These are phyloP conservation scores for Teratosphaeria nubilosa DNA, from an alignment of 2,329 filamentous ascomycete genomes.

Conservation along the genomic window DNA sequence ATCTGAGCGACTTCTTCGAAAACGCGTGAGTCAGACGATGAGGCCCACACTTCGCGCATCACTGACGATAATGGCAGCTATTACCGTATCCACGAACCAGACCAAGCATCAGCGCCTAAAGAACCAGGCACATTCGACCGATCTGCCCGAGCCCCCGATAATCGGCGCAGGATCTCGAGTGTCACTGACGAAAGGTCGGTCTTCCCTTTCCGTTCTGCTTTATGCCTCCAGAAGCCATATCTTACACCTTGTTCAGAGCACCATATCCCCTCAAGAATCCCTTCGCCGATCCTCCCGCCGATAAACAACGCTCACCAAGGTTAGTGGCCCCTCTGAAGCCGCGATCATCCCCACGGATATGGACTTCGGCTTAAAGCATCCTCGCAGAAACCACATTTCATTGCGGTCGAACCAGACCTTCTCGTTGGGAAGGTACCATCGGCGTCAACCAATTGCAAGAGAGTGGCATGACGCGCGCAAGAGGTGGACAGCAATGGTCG, in stretches of 20 bases:
- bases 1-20: slow-evolving; percentile 11
- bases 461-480: slow-evolving; percentile 62
- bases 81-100: slow-evolving; percentile 1
- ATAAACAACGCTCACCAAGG: slow-evolving; percentile 4
- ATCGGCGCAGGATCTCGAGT: slow-evolving; percentile 1
- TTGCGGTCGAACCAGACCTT: slow-evolving; percentile 29
- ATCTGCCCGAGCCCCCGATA: neutral
- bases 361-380: slow-evolving; percentile 21
- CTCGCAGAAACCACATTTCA: slow-evolving; percentile 25
- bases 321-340: slow-evolving; percentile 6
- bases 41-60: neutral
- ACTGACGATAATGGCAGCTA: neutral
- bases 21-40: neutral
- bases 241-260: neutral
- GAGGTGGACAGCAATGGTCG: slow-evolving; percentile 55
- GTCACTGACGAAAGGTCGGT: slow-evolving; percentile 11
- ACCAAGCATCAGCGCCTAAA: neutral
- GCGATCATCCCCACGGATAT: slow-evolving; percentile 2
- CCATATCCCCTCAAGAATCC: neutral
- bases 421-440: slow-evolving; percentile 37
- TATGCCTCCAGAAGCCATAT: neutral
- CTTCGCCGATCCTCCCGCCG: neutral
- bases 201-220: neutral
- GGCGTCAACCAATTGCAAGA: slow-evolving; percentile 56
- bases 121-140: neutral